Percentiles rank a stretch among this genome's conserved stretches.
Conservation (phyloP, 2,329 filamentous ascomycete species). For the Talaromyces piceae region DNA sequence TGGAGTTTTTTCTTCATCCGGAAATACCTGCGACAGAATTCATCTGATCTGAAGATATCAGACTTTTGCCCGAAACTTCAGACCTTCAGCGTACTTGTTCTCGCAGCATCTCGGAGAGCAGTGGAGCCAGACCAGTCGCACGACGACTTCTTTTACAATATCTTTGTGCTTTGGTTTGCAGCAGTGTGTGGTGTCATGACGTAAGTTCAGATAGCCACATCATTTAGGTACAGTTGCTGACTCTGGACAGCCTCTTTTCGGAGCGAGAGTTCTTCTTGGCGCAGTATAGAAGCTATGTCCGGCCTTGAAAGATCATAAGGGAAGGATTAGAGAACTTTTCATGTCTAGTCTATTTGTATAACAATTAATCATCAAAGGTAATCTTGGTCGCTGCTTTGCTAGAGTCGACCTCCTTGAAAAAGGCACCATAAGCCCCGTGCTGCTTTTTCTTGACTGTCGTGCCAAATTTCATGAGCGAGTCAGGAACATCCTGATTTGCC, state of each 20-base stretch:
- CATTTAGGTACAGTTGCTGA: slow-evolving; percentile 10
- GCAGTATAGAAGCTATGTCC: slow-evolving; percentile 13
- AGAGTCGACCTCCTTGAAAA: slow-evolving; percentile 84
- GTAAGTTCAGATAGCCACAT: slow-evolving; percentile 44
- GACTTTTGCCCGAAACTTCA: slow-evolving; percentile 40
- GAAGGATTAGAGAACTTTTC: slow-evolving; percentile 18
- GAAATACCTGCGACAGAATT: slow-evolving; percentile 50
- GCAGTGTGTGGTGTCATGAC: slow-evolving; percentile 49
- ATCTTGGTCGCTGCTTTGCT: slow-evolving; percentile 86
- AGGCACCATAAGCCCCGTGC: slow-evolving; percentile 89
- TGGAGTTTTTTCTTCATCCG: slow-evolving; percentile 73
- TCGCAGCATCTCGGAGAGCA: slow-evolving; percentile 39
- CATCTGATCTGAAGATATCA: slow-evolving; percentile 34
- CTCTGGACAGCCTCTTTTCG: slow-evolving; percentile 26
- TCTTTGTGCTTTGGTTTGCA: slow-evolving; percentile 46
- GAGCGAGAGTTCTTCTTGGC: slow-evolving; percentile 26
- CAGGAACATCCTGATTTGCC: slow-evolving; percentile 85
- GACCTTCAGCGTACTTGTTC: slow-evolving; percentile 39
- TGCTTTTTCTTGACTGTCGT: slow-evolving; percentile 99
- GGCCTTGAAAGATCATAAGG: slow-evolving; percentile 3
- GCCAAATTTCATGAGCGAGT: slow-evolving; percentile 87
- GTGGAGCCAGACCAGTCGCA: slow-evolving; percentile 15
- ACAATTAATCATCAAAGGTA: slow-evolving; percentile 63
- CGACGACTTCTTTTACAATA: slow-evolving; percentile 19
- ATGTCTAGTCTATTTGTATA: background rate